Conservation (phyloP, 768 basidiomycete genomes). For the Kwoniella heveanensis region DNA sequence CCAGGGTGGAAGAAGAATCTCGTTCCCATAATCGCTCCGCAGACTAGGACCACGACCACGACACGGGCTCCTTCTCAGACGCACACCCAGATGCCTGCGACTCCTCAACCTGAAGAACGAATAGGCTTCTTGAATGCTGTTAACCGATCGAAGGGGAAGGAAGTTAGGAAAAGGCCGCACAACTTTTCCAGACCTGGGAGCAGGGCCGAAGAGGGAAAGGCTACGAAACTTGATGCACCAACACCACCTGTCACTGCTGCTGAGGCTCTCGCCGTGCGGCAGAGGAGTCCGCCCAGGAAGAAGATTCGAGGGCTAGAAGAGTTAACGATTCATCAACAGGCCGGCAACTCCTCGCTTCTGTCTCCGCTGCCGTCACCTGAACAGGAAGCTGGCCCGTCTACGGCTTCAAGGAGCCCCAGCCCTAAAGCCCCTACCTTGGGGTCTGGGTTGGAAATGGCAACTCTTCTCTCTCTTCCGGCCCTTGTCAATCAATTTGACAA, state of each 20-base stretch:
- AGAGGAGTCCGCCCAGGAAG: conserved; percentile 45
- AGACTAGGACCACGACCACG: background rate
- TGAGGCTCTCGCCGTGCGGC: conserved; percentile 9
- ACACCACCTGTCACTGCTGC: conserved; percentile 18
- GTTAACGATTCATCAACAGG: conserved; percentile 20
- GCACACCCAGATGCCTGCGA: background rate
- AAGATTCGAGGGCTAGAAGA: conserved; percentile 36
- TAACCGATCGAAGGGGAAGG: conserved; percentile 31
- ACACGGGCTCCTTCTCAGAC: background rate
- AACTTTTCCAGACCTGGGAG: conserved; percentile 19
- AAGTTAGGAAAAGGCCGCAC: conserved; percentile 35
- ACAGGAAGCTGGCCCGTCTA: conserved; percentile 24
- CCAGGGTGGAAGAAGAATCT: conserved; percentile 23
- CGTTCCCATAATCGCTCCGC: background rate
- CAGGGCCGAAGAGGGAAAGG: conserved; percentile 4
- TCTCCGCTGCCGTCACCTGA: conserved; percentile 42
- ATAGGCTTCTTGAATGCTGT: conserved; percentile 31
- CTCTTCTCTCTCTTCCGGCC: conserved; percentile 80
- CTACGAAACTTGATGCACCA: conserved; percentile 1
- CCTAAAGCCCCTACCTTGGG: conserved; percentile 32
- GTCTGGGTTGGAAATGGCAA: conserved; percentile 62
- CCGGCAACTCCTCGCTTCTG: conserved; percentile 23
- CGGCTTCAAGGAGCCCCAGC: background rate
- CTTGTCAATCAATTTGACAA: conserved; percentile 77
- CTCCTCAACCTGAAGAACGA: conserved; percentile 10